Base-by-base conservation (phyloP, 176 grass and related monocot genomes). In the Carex scoparia region DNA sequence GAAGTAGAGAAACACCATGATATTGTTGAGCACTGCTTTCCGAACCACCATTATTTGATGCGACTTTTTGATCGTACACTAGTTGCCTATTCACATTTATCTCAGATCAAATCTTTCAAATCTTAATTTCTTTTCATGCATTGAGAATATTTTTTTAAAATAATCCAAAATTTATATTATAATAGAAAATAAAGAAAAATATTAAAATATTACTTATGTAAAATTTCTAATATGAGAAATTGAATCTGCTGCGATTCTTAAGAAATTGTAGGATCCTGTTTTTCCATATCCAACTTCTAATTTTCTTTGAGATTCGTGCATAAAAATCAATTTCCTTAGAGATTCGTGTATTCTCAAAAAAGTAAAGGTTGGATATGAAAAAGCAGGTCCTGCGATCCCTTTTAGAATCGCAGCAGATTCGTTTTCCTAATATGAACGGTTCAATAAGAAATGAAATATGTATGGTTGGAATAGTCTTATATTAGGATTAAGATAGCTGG, bases 1-100 rank as follows among this genome's bases (percentile, higher is more conserved):
- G 16, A 78, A 55, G 46, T 78, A 12, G 57, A 81, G 62, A 53
- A 35, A 83, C 63, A 67, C 63, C 68, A 83, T 83, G 81, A 69
- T 83, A 19, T 68, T 83, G 81, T 69, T 83, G 6, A 56, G 42
- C 62, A 66, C 81, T 67, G 18, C 40, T 83, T 68, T 83, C 27
- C 15, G 42, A 38, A 42, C 48, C 7, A 30, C 38, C 61, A 67
- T 82, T 82, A 82, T 66, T 66, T 83, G 81, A 83, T 55, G 81
- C 40, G 44, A 83, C 62, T 56, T 83, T 65, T 44, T 46, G 10
- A 68, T 67, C n/a, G 62, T 83, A 83, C 42, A 10, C 8, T 49
- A 10, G 5, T 55, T n/a, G 30, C 49, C 27, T 56, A 33, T 53
- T 76, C 72, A 56, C 27, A 78, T 78, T 76, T 76, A 75, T 75